Conservation (phyloP, 108 stramenopile genomes). For the Pseudonitzschia delicatissima region DNA sequence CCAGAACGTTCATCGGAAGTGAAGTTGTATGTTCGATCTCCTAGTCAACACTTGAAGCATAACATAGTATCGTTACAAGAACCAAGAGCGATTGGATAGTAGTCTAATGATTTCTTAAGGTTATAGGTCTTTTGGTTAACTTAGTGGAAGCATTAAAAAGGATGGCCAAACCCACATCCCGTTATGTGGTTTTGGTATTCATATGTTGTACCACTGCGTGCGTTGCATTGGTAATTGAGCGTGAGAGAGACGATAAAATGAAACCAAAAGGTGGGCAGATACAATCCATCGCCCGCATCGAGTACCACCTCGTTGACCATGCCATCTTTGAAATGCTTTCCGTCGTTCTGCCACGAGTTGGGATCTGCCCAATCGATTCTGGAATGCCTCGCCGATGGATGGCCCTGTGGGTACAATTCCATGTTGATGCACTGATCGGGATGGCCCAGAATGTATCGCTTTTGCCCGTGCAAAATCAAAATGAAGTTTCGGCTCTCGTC, state of each 20-base stretch:
- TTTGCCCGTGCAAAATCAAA: constrained; percentile 68
- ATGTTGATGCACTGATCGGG: constrained; percentile 86
- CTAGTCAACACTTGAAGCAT: too few species aligned
- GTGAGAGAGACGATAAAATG: constrained; percentile 93
- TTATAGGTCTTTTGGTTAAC: too few species aligned
- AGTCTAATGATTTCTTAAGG: too few species aligned
- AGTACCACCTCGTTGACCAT: constrained; percentile 88
- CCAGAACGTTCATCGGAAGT: too few species aligned
- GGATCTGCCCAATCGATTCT: constrained; percentile 86
- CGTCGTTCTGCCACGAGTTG: constrained; percentile 16
- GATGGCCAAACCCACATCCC: constrained; percentile 38
- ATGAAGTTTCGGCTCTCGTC: constrained; percentile 91
- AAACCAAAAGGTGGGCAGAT: constrained; percentile 95
- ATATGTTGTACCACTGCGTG: constrained; percentile 71
- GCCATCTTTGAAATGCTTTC: constrained; percentile 50
- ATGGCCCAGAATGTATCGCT: constrained; percentile 86
- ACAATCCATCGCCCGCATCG: constrained; percentile 93
- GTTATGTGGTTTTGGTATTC: constrained; percentile 22
- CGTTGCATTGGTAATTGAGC: constrained; percentile 96
- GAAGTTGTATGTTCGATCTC: too few species aligned
- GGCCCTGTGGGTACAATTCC: constrained; percentile 75
- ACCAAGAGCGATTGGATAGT: too few species aligned
- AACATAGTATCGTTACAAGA: too few species aligned
- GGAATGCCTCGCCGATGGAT: constrained; percentile 85
- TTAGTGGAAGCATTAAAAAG: too few species aligned